phyloP scores from a whole-genome alignment of 208 protist genomes.

The Kentomonas sorsogonicus region DNA sequence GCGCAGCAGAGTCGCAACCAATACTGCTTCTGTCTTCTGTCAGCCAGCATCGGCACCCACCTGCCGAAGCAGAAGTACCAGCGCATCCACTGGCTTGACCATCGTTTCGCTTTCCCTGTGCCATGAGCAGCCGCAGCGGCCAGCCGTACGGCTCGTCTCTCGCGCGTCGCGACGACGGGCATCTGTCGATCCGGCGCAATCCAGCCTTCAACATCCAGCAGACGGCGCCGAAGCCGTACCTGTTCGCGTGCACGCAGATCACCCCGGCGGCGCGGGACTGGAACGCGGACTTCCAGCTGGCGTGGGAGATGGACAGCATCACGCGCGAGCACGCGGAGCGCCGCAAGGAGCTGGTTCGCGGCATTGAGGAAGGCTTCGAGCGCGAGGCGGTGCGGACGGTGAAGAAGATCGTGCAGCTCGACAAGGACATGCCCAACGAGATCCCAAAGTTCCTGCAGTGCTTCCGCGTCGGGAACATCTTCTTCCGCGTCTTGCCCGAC shows the following conservation, averaged over 20 bases:
- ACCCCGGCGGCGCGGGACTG: slow-evolving; percentile 47
- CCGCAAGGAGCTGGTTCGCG: slow-evolving; percentile 33
- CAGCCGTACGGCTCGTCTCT: too few species aligned
- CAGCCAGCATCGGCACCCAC: too few species aligned
- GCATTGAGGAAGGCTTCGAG: slow-evolving; percentile 57
- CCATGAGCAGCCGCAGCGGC: too few species aligned
- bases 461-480: slow-evolving; percentile 80
- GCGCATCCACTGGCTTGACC: too few species aligned
- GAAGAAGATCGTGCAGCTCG: slow-evolving; percentile 73
- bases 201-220: slow-evolving; percentile 77
- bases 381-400: slow-evolving; percentile 38
- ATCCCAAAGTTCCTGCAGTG: slow-evolving; percentile 76
- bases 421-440: slow-evolving; percentile 66
- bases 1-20: too few species aligned
- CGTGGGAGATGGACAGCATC: slow-evolving; percentile 70
- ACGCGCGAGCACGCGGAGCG: slow-evolving; percentile 43
- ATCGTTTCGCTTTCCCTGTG: too few species aligned
- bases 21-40: too few species aligned
- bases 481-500: slow-evolving; percentile 83
- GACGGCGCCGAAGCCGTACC: slow-evolving; percentile 60
- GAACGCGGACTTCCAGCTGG: slow-evolving; percentile 84
- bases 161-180: slow-evolving; percentile 28
- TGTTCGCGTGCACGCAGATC: slow-evolving; percentile 59
- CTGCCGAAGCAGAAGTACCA: too few species aligned
- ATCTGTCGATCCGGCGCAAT: slow-evolving; percentile 52